Evolutionary conservation across 352 stramenopile species (phyloP).

Genomic region (Pythium scleroteichum): DNA sequence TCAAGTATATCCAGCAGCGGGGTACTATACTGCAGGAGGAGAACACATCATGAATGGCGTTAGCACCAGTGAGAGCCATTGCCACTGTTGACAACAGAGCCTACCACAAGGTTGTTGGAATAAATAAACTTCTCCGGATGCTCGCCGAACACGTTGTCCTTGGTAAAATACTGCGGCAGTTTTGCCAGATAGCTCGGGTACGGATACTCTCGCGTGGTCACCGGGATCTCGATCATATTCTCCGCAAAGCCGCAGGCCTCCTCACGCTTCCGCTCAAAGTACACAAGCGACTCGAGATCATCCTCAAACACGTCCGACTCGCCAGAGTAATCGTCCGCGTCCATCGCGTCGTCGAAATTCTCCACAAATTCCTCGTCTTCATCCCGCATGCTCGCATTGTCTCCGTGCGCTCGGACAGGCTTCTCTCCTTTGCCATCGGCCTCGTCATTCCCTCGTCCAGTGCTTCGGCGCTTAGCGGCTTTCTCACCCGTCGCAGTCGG

Average conservation of each 20-base stretch:
- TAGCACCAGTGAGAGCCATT: too few relatives aligned
- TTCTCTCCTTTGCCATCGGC: neutral
- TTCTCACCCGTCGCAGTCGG: neutral
- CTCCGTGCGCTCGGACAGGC: neutral
- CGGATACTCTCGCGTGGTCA: conserved; percentile 44
- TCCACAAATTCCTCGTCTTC: conserved; percentile 43
- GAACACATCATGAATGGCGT: too few relatives aligned
- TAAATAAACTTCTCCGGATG: conserved; percentile 70
- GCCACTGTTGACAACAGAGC: neutral
- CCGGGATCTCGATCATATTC: conserved; percentile 51
- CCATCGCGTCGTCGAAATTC: conserved; percentile 45
- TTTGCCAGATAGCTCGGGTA: conserved; percentile 64
- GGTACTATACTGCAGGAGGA: conserved; percentile 38
- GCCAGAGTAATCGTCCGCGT: conserved; percentile 50
- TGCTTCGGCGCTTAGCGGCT: conserved; percentile 5
- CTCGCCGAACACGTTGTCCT: conserved; percentile 61
- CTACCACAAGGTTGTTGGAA: conserved; percentile 77
- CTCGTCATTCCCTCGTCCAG: conserved; percentile 14
- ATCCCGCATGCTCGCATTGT: conserved; percentile 26
- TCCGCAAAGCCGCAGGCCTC: conserved; percentile 49
- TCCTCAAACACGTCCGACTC: conserved; percentile 81
- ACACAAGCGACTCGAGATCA: conserved; percentile 65
- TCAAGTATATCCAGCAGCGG: conserved; percentile 44
- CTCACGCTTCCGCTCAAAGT: conserved; percentile 45
- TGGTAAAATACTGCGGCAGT: conserved; percentile 53